Conservation (phyloP, 306 rosid species). For the Prunus dulcis region DNA sequence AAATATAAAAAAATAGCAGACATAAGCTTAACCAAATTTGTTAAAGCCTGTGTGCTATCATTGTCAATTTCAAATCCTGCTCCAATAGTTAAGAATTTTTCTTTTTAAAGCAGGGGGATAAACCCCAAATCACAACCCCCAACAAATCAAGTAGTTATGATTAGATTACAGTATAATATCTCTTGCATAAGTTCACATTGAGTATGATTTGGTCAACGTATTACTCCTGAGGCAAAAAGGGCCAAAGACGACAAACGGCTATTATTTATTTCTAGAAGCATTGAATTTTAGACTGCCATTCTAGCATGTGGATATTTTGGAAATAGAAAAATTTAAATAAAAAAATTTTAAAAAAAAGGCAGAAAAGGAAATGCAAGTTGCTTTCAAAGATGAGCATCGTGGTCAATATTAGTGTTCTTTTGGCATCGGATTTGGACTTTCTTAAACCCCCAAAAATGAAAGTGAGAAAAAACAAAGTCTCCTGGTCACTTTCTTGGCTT, state of each 20-base stretch:
- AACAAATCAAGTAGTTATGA: too few species aligned
- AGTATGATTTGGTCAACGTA: constrained; percentile 21
- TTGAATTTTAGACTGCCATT: not conserved
- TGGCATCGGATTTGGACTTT: not conserved
- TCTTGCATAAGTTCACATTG: not conserved
- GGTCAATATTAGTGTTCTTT: constrained; percentile 18
- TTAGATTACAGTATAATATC: too few species aligned
- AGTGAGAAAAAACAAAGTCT: not conserved
- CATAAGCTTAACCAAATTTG: rapidly evolving
- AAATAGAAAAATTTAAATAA: not conserved
- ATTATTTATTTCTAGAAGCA: not conserved
- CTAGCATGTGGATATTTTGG: not conserved
- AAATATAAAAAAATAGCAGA: too few species aligned
- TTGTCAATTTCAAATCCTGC: rapidly evolving
- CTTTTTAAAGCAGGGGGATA: too few species aligned
- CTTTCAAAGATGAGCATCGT: not conserved
- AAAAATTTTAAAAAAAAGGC: too few species aligned
- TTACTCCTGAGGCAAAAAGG: constrained; percentile 1
- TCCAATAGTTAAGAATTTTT: too few species aligned
- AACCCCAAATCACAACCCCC: too few species aligned
- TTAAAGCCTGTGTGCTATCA: rapidly evolving
- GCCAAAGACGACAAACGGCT: not conserved
- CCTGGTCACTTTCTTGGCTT: not conserved
- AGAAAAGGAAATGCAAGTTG: not conserved
- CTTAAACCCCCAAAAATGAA: not conserved